Evolutionary conservation across 495 filamentous ascomycete species (phyloP), one percentile per base, ranked within the genome.

Genomic region (Jackrogersella multiformis): DNA sequence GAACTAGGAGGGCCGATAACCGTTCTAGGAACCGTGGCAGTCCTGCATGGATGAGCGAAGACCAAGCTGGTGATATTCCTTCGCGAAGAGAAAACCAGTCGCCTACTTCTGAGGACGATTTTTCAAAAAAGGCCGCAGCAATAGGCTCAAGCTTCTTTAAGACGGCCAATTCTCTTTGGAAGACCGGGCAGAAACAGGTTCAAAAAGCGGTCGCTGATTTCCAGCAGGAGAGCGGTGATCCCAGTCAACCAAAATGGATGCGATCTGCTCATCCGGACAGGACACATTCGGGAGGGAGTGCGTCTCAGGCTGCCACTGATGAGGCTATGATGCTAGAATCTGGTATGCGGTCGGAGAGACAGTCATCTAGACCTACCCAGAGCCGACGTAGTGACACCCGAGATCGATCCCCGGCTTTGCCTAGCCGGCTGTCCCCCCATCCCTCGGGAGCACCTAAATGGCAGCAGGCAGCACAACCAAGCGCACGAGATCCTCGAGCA

Each of bases 181-280:
- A 97, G 75, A 89, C 89, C 5, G 89, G 93, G 2, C 92, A 91
- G 68, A 98, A 96, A 77, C 94, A 91, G 73, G 87, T 98, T n/a
- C 94, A 96, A 71, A 93, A 93, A 74, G 95, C 92, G 12, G 92
- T 99, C 12, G 87, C 92, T 13, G 95, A 99, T 16, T 90, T 97
- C 64, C 94, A 84, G 45, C 94, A 84, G 45, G 84, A 86, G 7
- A 72, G 72, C 13, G 83, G 87, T 24, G 95, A 97, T 73, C 81
- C 91, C 1, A 92, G 74, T 71, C 92, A 97, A 72, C 95, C 95
- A 1, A 94, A 92, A 69, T 99, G 95, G 95, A 96, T 99, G 94
- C 86, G 87, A 68, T 90, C 92, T 53, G 80, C 84, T 20, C 80
- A 82, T 23, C 65, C 78, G 53, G 80, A 81, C 13, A 68, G 42